A percentile compares a stretch with the other conserved stretches of the same genome.
Evolutionary conservation across 495 filamentous ascomycete species (phyloP).

Genomic region (Baudoinia panamericana): DNA sequence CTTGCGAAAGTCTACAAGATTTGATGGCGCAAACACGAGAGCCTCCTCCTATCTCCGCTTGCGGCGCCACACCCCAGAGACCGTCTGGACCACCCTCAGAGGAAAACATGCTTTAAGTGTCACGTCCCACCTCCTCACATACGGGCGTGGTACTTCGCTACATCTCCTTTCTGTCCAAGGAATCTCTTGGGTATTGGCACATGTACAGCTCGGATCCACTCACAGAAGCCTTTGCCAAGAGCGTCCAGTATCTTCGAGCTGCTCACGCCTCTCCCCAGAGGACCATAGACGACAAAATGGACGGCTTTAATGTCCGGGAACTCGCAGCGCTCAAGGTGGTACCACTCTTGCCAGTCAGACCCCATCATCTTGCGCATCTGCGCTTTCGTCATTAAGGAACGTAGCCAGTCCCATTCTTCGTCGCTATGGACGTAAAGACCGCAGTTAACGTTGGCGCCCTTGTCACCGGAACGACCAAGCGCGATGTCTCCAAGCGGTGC

Average conservation of each 20-base stretch:
- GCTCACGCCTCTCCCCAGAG: conserved; percentile 24
- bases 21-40: too few relatives aligned
- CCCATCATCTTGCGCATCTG: conserved; percentile 26
- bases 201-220: conserved; percentile 22
- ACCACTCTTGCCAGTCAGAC: conserved; percentile 20
- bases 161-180: too few relatives aligned
- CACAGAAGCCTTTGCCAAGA: conserved; percentile 27
- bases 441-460: conserved; percentile 28
- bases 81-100: neutral
- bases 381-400: conserved; percentile 21
- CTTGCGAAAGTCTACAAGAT: too few relatives aligned
- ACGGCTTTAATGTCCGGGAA: conserved; percentile 24
- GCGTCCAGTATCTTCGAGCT: conserved; percentile 22
- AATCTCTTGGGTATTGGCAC: conserved; percentile 22
- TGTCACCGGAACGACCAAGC: conserved; percentile 28
- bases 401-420: conserved; percentile 28
- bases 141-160: neutral
- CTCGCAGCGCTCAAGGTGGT: conserved; percentile 25
- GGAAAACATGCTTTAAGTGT: neutral
- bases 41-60: too few relatives aligned
- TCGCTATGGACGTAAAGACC: conserved; percentile 23
- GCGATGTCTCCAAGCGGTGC: conserved; percentile 26
- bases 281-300: conserved; percentile 27
- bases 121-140: neutral
- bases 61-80: too few relatives aligned